Percentiles rank a stretch among this genome's conserved stretches.
Evolutionary conservation across 495 filamentous ascomycete species (phyloP).

Genomic region (Trichoderma erinaceum): DNA sequence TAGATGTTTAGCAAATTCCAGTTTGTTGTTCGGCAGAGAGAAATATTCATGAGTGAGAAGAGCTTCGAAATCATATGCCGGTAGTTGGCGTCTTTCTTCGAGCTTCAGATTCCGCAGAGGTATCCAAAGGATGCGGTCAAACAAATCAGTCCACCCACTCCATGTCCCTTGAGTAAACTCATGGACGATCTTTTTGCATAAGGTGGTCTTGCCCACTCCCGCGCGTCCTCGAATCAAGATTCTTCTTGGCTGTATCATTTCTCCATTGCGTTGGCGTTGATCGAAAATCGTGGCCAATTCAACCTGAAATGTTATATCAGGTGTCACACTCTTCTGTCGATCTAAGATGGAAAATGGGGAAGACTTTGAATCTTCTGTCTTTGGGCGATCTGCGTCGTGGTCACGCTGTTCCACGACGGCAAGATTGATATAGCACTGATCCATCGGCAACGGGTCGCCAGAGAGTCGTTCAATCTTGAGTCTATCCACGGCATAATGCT

Average conservation of each 20-base stretch:
- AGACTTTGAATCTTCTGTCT: constrained; percentile 16
- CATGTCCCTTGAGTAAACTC: constrained; percentile 22
- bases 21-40: neutral
- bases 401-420: constrained; percentile 23
- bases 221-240: constrained; percentile 38
- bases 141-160: constrained; percentile 25
- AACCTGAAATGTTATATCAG: constrained; percentile 22
- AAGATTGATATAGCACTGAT: constrained; percentile 34
- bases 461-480: constrained; percentile 35
- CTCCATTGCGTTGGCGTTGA: constrained; percentile 21
- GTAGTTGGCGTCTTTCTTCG: constrained; percentile 18
- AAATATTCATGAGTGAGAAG: constrained; percentile 30
- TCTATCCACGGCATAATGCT: constrained; percentile 21
- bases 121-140: constrained; percentile 36
- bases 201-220: constrained; percentile 41
- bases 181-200: constrained; percentile 40
- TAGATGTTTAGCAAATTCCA: constrained; percentile 21
- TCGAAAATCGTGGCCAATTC: constrained; percentile 27
- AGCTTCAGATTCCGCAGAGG: constrained; percentile 28
- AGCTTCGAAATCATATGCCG: constrained; percentile 20
- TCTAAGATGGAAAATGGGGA: constrained; percentile 28
- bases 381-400: neutral
- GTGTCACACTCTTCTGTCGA: constrained; percentile 25
- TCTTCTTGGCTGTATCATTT: constrained; percentile 24
- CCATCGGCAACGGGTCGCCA: constrained; percentile 27